Evolutionary conservation across 2,329 filamentous ascomycete species (phyloP).

Genomic region (Chalaropsis ovoidea): DNA sequence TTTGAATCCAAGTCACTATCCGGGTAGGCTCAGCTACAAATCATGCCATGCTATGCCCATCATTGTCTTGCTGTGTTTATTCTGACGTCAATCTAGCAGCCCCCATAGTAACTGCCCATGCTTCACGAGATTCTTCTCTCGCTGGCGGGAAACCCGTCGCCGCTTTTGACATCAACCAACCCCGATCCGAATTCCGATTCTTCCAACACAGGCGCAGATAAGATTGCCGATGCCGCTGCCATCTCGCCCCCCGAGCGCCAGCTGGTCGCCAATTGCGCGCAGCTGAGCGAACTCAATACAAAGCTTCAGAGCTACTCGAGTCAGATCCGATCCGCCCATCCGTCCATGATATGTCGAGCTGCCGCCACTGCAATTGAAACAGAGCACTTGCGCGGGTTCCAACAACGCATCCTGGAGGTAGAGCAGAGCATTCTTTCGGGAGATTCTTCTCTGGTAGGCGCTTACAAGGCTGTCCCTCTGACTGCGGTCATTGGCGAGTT

Average conservation of each 20-base stretch:
- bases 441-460: conserved; percentile 73
- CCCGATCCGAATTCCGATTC: conserved; percentile 31
- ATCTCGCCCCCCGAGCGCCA: conserved; percentile 72
- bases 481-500: conserved; percentile 78
- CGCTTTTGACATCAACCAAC: conserved; percentile 50
- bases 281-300: conserved; percentile 68
- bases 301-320: conserved; percentile 62
- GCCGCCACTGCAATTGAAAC: conserved; percentile 69
- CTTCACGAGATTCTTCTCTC: conserved; percentile 97
- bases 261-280: conserved; percentile 65
- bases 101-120: conserved; percentile 46
- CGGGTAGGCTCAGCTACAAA: conserved; percentile 11
- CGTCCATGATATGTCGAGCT: conserved; percentile 64
- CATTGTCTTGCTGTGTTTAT: not conserved
- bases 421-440: conserved; percentile 66
- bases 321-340: conserved; percentile 26
- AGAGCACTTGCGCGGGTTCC: conserved; percentile 68
- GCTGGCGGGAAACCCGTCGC: conserved; percentile 85
- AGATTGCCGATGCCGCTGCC: conserved; percentile 36
- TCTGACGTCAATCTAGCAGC: not conserved
- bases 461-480: conserved; percentile 85
- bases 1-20: conserved; percentile 18
- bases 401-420: conserved; percentile 72
- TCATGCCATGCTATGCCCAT: not conserved
- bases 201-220: conserved; percentile 30